Conservation (phyloP, 768 basidiomycete species). For the Tylopilus vinaceipallidus region DNA sequence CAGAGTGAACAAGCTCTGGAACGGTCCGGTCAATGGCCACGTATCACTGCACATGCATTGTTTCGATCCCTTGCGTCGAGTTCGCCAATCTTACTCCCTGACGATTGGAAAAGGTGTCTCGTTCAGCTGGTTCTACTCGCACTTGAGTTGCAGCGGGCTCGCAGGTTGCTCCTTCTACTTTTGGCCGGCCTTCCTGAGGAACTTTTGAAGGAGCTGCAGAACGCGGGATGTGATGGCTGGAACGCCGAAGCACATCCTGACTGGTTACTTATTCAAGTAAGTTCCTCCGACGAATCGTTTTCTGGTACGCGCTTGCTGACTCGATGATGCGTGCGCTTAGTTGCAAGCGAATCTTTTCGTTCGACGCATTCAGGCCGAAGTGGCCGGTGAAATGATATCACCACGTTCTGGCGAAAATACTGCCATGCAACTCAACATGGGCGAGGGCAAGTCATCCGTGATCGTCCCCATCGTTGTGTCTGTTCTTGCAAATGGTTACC, state of each 20-base stretch:
- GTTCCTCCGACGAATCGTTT: background rate
- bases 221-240: constrained; percentile 23
- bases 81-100: constrained; percentile 12
- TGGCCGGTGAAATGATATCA: constrained; percentile 47
- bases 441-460: constrained; percentile 52
- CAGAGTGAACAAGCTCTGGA: constrained; percentile 17
- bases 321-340: too few relatives aligned
- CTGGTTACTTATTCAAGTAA: constrained; percentile 47
- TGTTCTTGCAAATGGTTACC: constrained; percentile 41
- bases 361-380: constrained; percentile 40
- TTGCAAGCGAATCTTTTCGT: constrained; percentile 44
- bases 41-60: constrained; percentile 31
- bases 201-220: constrained; percentile 27
- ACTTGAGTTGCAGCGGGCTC: constrained; percentile 37
- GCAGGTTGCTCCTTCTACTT: constrained; percentile 31
- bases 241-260: constrained; percentile 28
- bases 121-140: constrained; percentile 27
- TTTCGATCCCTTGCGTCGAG: constrained; percentile 31
- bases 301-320: too few relatives aligned
- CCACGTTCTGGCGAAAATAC: constrained; percentile 38
- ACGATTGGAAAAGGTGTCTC: constrained; percentile 33
- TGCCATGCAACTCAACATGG: constrained; percentile 54
- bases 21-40: constrained; percentile 38
- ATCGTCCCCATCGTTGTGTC: constrained; percentile 45
- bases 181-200: constrained; percentile 28